These are phyloP conservation scores for Setaria viridis DNA, from an alignment of 202 grass and related monocot genomes.

Conservation along the genomic window DNA sequence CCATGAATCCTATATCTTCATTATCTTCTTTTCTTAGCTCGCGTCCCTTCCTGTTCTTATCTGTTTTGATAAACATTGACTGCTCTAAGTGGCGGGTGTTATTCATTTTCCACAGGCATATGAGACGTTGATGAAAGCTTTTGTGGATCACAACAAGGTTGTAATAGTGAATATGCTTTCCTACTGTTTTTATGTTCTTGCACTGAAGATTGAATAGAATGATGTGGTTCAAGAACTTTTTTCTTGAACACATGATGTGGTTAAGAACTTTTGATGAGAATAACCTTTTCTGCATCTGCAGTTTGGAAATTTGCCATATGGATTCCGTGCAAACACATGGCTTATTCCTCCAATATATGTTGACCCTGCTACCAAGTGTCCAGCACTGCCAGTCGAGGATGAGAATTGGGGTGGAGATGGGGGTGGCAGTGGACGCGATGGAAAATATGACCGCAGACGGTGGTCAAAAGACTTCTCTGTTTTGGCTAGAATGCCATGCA, in stretches of 20 bases:
- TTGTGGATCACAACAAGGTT: constrained; percentile 96
- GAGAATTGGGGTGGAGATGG: constrained; percentile 86
- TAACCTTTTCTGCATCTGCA: constrained; percentile 45
- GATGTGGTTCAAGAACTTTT: constrained; percentile 24
- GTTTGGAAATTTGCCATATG: constrained; percentile 98
- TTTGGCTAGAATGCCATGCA: constrained; percentile 79
- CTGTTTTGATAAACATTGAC: constrained; percentile 5
- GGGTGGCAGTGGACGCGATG: constrained; percentile 66
- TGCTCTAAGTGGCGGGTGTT: not conserved
- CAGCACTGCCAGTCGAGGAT: constrained; percentile 81
- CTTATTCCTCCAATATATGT: constrained; percentile 79
- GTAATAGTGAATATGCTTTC: constrained; percentile 25
- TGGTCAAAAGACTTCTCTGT: constrained; percentile 88
- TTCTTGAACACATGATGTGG: constrained; percentile 1
- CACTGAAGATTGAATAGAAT: constrained; percentile 13
- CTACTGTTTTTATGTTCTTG: not conserved
- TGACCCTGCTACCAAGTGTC: constrained; percentile 56
- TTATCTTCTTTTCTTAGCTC: not conserved
- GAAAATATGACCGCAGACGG: constrained; percentile 64
- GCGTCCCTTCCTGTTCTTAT: constrained; percentile 4
- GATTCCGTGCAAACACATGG: constrained; percentile 98
- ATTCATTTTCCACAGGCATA: constrained; percentile 67
- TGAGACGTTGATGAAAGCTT: constrained; percentile 82
- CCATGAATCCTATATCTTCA: not conserved
- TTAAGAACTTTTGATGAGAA: constrained; percentile 17